A percentile compares a stretch with the other conserved stretches of the same genome.
Conservation (phyloP, 169 alveolate species). For the Plasmodium malariae region DNA sequence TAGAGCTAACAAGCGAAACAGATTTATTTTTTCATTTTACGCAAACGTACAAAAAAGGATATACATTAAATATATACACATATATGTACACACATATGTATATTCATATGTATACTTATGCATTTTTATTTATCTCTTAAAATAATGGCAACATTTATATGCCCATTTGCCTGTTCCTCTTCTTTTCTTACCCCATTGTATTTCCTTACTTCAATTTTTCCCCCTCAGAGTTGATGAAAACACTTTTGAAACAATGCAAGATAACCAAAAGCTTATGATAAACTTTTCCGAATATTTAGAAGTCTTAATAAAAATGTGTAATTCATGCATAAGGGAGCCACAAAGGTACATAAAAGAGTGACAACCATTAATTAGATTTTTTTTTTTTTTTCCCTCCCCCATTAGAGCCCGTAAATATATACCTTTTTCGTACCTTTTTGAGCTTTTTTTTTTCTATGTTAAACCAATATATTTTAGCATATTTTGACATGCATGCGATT, state of each 20-base stretch:
- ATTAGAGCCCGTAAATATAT: not conserved
- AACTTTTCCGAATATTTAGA: constrained; percentile 92
- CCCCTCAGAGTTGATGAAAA: constrained; percentile 87
- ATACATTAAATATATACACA: not conserved
- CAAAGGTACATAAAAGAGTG: constrained; percentile 80
- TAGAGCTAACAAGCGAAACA: constrained; percentile 93
- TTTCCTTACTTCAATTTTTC: no score
- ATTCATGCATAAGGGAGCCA: constrained; percentile 95
- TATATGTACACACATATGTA: not conserved
- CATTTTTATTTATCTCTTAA: not conserved
- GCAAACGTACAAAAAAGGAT: constrained; percentile 80
- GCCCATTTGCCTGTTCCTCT: not conserved
- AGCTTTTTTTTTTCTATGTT: no score
- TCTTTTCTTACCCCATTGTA: not conserved
- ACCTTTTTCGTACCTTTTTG: not conserved
- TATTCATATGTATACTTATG: not conserved
- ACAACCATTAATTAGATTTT: not conserved
- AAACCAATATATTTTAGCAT: no score
- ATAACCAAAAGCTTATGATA: constrained; percentile 93
- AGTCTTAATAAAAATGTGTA: constrained; percentile 93
- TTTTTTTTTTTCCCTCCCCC: not conserved
- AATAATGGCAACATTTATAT: not conserved
- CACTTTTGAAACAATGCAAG: constrained; percentile 90
- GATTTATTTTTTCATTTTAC: constrained; percentile 95
- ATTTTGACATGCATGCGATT: no score